These are phyloP conservation scores for Nemania sp. DNA, from an alignment of 2,329 filamentous ascomycete genomes.

Conservation along the genomic window DNA sequence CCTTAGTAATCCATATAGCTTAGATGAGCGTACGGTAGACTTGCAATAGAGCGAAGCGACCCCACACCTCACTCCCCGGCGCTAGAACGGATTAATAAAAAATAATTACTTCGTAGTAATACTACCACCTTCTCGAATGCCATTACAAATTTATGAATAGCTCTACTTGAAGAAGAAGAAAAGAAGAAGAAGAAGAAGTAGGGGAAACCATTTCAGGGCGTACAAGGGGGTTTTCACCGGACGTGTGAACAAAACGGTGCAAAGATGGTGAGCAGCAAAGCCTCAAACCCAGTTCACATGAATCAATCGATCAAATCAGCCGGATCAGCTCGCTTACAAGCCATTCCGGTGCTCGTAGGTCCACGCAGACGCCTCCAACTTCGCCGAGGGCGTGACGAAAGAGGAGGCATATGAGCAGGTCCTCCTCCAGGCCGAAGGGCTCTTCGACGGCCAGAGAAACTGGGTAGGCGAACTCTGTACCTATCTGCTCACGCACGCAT, in stretches of 20 bases:
- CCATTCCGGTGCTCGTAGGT: constrained; percentile 53
- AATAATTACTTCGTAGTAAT: too few species aligned
- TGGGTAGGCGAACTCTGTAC: constrained; percentile 62
- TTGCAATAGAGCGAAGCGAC: too few species aligned
- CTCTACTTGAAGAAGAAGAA: too few species aligned
- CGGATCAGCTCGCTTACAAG: too few species aligned
- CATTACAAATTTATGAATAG: too few species aligned
- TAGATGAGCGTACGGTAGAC: too few species aligned
- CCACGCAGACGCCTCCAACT: constrained; percentile 80
- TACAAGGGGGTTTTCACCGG: neutral
- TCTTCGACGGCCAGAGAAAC: constrained; percentile 75
- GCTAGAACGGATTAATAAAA: too few species aligned
- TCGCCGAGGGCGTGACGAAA: constrained; percentile 68
- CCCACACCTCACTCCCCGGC: too few species aligned
- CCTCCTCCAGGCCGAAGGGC: constrained; percentile 68
- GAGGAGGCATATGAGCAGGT: constrained; percentile 76
- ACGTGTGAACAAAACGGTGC: neutral
- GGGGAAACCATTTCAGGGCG: too few species aligned
- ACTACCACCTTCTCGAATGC: too few species aligned
- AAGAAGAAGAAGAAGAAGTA: too few species aligned
- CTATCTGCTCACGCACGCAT: neutral
- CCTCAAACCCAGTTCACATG: neutral
- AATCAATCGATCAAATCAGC: neutral
- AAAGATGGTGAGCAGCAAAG: constrained; percentile 13
- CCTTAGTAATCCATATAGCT: too few species aligned